Conservation (phyloP, 2,329 filamentous ascomycete species). For the Claviceps quebecensis region DNA sequence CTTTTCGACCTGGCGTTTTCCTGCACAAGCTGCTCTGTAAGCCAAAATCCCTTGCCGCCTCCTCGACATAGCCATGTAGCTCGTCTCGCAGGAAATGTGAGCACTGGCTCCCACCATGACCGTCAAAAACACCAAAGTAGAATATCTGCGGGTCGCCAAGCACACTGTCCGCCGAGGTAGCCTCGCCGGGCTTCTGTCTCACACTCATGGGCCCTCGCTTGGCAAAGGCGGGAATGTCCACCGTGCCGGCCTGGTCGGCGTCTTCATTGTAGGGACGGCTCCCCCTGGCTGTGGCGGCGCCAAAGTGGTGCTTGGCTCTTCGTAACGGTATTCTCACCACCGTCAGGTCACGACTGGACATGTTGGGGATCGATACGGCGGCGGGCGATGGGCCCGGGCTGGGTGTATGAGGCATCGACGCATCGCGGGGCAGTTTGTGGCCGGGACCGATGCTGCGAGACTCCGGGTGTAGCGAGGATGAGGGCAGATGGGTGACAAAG, state of each 20-base stretch:
- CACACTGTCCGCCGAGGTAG: constrained; percentile 58
- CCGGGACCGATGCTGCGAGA: constrained; percentile 50
- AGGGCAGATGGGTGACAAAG: constrained; percentile 91
- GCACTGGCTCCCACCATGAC: constrained; percentile 82
- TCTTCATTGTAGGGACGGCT: constrained; percentile 87
- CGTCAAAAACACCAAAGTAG: constrained; percentile 94
- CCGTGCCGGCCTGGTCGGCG: constrained; percentile 82
- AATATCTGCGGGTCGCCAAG: constrained; percentile 91
- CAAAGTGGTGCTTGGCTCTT: constrained; percentile 93
- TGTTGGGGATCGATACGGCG: constrained; percentile 44
- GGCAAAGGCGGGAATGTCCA: constrained; percentile 86
- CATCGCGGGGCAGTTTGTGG: constrained; percentile 76
- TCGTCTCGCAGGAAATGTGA: constrained; percentile 73
- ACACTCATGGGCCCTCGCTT: constrained; percentile 60
- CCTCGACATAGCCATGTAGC: constrained; percentile 79
- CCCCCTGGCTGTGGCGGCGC: constrained; percentile 63
- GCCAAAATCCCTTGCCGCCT: constrained; percentile 62
- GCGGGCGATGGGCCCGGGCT: constrained; percentile 39
- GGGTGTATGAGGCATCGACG: constrained; percentile 62
- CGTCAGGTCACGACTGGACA: constrained; percentile 61
- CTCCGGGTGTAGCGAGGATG: constrained; percentile 84
- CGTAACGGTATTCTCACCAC: constrained; percentile 89
- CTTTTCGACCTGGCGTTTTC: constrained; percentile 16
- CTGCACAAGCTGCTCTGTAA: constrained; percentile 59
- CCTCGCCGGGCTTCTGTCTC: constrained; percentile 39